Evolutionary conservation across 2,329 filamentous ascomycete genomes (phyloP).

Genomic region (Pyrenochaeta sp.): DNA sequence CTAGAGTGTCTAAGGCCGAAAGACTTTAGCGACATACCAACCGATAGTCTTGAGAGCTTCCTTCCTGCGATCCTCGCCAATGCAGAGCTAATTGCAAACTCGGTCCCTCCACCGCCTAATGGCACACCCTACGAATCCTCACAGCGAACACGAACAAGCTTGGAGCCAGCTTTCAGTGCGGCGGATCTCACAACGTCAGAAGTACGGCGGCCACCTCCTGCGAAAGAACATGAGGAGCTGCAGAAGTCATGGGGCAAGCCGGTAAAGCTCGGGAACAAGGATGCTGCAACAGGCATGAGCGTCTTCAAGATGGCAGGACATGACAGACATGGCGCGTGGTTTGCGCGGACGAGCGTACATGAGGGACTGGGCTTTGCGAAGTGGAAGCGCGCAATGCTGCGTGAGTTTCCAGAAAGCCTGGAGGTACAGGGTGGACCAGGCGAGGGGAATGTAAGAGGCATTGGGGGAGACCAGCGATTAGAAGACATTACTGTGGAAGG

Average conservation of each 20-base stretch:
- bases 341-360: slow-evolving; percentile 84
- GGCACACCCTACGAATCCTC: slow-evolving; percentile 55
- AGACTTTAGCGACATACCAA: slow-evolving; percentile 56
- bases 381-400: slow-evolving; percentile 79
- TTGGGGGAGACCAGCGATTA: slow-evolving; percentile 80
- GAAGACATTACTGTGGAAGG: slow-evolving; percentile 69
- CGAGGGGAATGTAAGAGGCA: slow-evolving; percentile 80
- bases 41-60: slow-evolving; percentile 51
- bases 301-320: slow-evolving; percentile 82
- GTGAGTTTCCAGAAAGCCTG: slow-evolving; percentile 82
- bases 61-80: slow-evolving; percentile 57
- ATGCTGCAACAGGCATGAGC: slow-evolving; percentile 78
- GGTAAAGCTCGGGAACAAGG: slow-evolving; percentile 73
- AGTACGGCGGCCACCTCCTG: slow-evolving; percentile 59
- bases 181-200: slow-evolving; percentile 63
- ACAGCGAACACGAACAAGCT: slow-evolving; percentile 66
- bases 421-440: slow-evolving; percentile 74
- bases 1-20: slow-evolving; percentile 55
- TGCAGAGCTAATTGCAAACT: slow-evolving; percentile 77
- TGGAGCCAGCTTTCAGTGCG: slow-evolving; percentile 59
- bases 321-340: slow-evolving; percentile 89
- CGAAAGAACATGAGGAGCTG: slow-evolving; percentile 66
- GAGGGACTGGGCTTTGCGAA: slow-evolving; percentile 77
- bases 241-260: slow-evolving; percentile 87
- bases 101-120: slow-evolving; percentile 70